Conservation (phyloP, 306 rosid species). For the Rubus parviflorus region DNA sequence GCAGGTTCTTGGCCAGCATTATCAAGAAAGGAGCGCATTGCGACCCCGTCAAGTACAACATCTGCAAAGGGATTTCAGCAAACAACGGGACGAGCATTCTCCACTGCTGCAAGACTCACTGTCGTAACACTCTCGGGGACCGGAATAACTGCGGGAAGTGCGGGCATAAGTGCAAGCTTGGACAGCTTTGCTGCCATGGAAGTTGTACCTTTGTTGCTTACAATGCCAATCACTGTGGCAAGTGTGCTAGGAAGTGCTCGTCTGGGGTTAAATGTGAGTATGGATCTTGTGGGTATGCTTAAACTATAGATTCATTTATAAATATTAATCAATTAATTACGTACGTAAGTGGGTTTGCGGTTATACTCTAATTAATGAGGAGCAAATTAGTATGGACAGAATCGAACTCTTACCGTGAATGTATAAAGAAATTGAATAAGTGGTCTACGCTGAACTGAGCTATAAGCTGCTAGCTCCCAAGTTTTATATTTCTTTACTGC, state of each 20-base stretch:
- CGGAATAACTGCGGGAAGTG: conserved; percentile 57
- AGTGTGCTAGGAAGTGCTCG: conserved; percentile 54
- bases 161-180: conserved; percentile 52
- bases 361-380: not conserved
- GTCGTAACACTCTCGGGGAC: conserved; percentile 58
- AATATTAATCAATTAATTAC: not conserved
- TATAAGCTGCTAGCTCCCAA: not conserved
- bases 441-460: not conserved
- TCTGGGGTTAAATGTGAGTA: conserved; percentile 43
- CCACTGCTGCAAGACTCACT: conserved; percentile 68
- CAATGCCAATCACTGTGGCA: conserved; percentile 50
- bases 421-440: not conserved
- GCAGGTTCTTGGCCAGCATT: conserved; percentile 46
- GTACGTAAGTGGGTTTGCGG: not conserved
- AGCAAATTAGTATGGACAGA: not conserved
- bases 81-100: conserved; percentile 55
- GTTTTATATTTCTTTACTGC: not conserved
- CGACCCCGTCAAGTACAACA: conserved; percentile 25
- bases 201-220: conserved; percentile 37
- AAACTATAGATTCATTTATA: not conserved
- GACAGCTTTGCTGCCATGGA: conserved; percentile 53
- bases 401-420: not conserved
- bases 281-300: conserved; percentile 62
- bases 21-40: conserved; percentile 50
- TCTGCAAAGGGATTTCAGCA: conserved; percentile 58